phyloP scores from a whole-genome alignment of 495 filamentous ascomycete genomes.

The Penicillium bovifimosum region DNA sequence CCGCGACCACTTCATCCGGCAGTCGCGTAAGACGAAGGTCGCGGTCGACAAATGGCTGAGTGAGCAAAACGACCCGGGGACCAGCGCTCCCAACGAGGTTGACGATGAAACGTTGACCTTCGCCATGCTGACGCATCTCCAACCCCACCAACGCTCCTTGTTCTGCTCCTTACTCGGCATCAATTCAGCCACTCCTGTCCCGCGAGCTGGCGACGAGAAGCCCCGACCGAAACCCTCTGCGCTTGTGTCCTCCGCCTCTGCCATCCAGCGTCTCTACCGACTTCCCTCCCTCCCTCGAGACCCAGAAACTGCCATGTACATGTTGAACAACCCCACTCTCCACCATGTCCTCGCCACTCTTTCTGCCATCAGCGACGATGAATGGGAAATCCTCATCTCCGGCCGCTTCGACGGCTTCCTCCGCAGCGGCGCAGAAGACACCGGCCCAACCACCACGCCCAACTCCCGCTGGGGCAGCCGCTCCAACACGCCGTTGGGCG shows the following conservation, averaged over 20 bases:
- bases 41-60: conserved; percentile 83
- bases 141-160: conserved; percentile 63
- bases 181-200: conserved; percentile 44
- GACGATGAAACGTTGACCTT: conserved; percentile 91
- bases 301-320: conserved; percentile 79
- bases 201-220: conserved; percentile 35
- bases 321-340: conserved; percentile 73
- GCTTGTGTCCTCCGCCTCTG: conserved; percentile 62
- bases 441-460: conserved; percentile 26
- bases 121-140: conserved; percentile 83
- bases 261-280: conserved; percentile 81
- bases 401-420: conserved; percentile 97
- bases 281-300: conserved; percentile 66
- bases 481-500: conserved; percentile 41
- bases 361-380: conserved; percentile 73
- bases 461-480: conserved; percentile 33
- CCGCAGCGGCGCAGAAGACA: conserved; percentile 81
- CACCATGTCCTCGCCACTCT: conserved; percentile 87
- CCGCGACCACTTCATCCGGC: conserved; percentile 78
- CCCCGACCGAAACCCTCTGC: conserved; percentile 60
- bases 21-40: conserved; percentile 78
- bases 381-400: conserved; percentile 95
- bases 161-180: conserved; percentile 77
- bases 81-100: conserved; percentile 72
- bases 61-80: conserved; percentile 63